phyloP scores from a whole-genome alignment of 768 basidiomycete species.

The Macrolepiota albuminosa region DNA sequence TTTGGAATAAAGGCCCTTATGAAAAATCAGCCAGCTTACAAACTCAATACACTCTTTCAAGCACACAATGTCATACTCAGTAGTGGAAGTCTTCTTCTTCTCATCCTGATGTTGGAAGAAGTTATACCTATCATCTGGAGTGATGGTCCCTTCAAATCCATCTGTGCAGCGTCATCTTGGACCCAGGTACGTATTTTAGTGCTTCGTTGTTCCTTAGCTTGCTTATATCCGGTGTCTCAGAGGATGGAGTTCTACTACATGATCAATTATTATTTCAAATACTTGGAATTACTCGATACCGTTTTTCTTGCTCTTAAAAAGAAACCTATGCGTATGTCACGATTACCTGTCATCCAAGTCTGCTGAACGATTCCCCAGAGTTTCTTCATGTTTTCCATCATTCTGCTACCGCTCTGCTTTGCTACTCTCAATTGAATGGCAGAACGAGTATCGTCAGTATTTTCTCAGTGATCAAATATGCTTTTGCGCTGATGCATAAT shows the following conservation, averaged over 20 bases:
- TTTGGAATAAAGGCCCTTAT: constrained; percentile 83
- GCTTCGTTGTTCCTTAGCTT: constrained; percentile 4
- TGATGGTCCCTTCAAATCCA: constrained; percentile 65
- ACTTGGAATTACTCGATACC: constrained; percentile 93
- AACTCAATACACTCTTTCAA: constrained; percentile 83
- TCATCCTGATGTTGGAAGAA: constrained; percentile 90
- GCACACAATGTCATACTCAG: constrained; percentile 88
- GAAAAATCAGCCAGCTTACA: constrained; percentile 68
- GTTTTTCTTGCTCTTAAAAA: constrained; percentile 98
- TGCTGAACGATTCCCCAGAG: constrained; percentile 39
- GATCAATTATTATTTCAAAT: constrained; percentile 99
- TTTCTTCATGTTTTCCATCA: constrained; percentile 99
- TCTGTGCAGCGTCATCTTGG: constrained; percentile 79
- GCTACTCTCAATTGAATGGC: constrained; percentile 92
- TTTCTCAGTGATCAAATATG: neutral
- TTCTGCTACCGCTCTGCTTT: constrained; percentile 93
- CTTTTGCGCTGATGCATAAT: constrained; percentile 8
- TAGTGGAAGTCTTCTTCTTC: constrained; percentile 75
- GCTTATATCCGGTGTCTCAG: constrained; percentile 34
- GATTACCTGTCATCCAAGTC: neutral
- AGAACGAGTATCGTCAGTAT: constrained; percentile 84
- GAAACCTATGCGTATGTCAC: constrained; percentile 82
- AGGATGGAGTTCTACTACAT: constrained; percentile 95
- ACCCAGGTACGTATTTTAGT: constrained; percentile 61
- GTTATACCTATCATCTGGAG: constrained; percentile 75